Evolutionary conservation across 2,329 filamentous ascomycete species (phyloP), one percentile per base, ranked within the genome.

Genomic region (Cladosporium sp.): DNA sequence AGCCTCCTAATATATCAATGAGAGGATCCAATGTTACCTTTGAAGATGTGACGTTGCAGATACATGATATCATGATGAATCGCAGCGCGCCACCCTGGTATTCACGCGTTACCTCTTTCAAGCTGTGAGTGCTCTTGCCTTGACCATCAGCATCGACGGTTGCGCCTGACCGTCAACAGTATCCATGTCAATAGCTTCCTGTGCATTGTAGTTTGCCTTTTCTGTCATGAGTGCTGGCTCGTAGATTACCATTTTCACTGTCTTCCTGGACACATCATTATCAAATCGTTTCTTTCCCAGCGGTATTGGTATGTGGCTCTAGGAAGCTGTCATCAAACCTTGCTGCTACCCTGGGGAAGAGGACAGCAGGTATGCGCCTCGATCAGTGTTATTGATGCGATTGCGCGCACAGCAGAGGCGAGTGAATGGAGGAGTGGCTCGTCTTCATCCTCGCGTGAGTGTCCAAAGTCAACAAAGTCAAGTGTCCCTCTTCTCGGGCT

Each of bases 41-140:
- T 18, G 36, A 21, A 21, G 26, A 30, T 56, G 26, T 34, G 53
- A 56, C 28, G 30, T 56, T 56, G 53, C n/a, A 26, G 7, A 7
- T 32, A 21, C 18, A 32, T 23, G 28, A 61, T 61, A 32, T 61
- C 58, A 53, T 61, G 16, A 59, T 59, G 57, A 59, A 21, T 16
- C 11, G 30, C n/a, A 7, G 30, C 3, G 14, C 30, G 6, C 23
- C 32, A 57, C 54, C 54, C 54, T 39, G 32, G 54, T 25, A 25
- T 7, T 8, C 4, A 21, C 53, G n/a, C 18, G n/a, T 46, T n/a
- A 23, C 2, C n/a, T 5, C 39, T 21, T 46, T 10, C 39, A n/a
- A 7, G 39, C 3, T n/a, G 39, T 3, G n/a, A 13, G 18, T 21
- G n/a, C 39, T 5, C 7, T 11, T 46, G 7, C 6, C 18, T 43